Base-by-base conservation (phyloP, 495 filamentous ascomycete genomes). In the Elasticomyces elasticus region DNA sequence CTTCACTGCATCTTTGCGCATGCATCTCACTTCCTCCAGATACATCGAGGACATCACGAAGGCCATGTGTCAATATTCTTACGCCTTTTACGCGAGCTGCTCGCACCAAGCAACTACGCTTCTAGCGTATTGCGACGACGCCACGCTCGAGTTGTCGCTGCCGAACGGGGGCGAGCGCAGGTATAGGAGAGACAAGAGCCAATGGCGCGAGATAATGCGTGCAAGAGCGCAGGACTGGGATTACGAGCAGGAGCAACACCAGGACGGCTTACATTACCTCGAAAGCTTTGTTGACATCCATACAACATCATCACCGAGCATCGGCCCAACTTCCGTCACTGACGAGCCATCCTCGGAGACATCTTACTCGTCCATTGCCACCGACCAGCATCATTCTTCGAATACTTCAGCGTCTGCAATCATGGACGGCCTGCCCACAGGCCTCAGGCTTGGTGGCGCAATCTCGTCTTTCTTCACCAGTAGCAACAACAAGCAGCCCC, bases 41-140 rank as follows among this genome's bases (percentile, higher is more conserved):
- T 43, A 12, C 31, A 12, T 2, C 35, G 49, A 35, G 41, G 23
- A 12, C 30, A 33, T 15, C 13, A 15, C 35, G 19, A 40, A 23
- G 42, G 25, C 5, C 11, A 54, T 54, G 52, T 54, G 52, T 27
- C 43, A 26, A 22, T 54, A 54, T 24, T n/a, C 11, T 7, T 54
- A 54, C 19, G 19, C 3, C 31, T 54, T 22, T 24, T 54, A 35
- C 22, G 1, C 25, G 15, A 3, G 20, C 42, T 54, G 52, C 43
- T 27, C 25, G 24, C 52, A 54, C 52, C 52, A 54, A 24, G 5
- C 35, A 31, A 46, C 25, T 5, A 19, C 48, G 12, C 28, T 55
- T 5, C 3, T 24, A 19, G 20, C 17, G 19, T 49, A 35, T 24
- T 55, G 42, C 28, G 52, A 55, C 10, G 2, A 38, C 13, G 52